Base-by-base conservation (phyloP, 768 basidiomycete species). In the Tricholoma matsutake region DNA sequence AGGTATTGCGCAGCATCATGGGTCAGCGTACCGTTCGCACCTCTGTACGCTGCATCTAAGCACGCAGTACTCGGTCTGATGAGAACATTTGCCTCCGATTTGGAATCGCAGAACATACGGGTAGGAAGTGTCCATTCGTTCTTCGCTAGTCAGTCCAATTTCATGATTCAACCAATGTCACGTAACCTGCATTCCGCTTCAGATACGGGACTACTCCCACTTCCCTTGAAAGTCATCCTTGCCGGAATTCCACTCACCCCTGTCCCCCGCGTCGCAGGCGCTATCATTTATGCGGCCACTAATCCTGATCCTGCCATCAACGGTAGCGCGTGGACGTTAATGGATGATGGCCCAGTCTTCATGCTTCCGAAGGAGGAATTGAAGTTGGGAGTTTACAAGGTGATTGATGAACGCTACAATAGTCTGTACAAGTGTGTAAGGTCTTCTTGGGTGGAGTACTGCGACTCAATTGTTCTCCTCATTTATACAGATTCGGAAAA, bases 61-160 rank as follows among this genome's bases (percentile, higher is more conserved):
- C 84, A 84, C 62, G 83, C 76, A 35, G 68, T 85, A 6, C 71
- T 85, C 6, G 84, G 83, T 9, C 58, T 85, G 32, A 81, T 84
- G 81, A 76, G 82, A 16, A 75, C 81, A 10, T 69, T 86, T 8
- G 68, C 77, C 61, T 73, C 72, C 37, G 67, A 70, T 45, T 69
- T 78, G n/a, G 65, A 69, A 10, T 9, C 65, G 5, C 65, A 76
- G 49, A 74, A 76, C 20, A 79, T 84, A 64, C 73, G 82, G 29
- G 70, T 83, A 20, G 78, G 73, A 7, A 75, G 73, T 56, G 77
- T 85, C 29, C 81, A 83, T 60, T 84, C 84, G 0, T 85, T 78
- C 69, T 85, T 84, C 62, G 81, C 81, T 53, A 80, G 84, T 81
- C 54, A 58, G 71, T 55, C 51, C 57, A 28, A 37, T 32, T 22